Base-by-base conservation (phyloP, 371 early-diverging fungal genomes). In the Coemansia sp. region DNA sequence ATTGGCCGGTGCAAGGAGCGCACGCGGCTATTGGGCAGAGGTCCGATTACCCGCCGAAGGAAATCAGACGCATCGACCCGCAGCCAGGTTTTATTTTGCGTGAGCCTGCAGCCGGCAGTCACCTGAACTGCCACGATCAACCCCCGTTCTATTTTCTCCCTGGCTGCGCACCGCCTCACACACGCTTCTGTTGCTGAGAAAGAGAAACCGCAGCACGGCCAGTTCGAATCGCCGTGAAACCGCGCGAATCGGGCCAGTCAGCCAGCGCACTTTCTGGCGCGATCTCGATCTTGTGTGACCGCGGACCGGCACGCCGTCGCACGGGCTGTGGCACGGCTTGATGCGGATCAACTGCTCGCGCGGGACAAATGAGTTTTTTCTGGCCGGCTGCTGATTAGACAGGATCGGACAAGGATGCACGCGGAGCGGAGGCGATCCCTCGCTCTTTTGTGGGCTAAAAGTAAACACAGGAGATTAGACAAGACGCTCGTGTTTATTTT, bases 1-100 rank as follows among this genome's bases (percentile, higher is more conserved):
- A 52, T 52, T 52, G 52, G 52, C 52, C 52, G 52, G 52, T 35
- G 52, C n/a, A 52, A 52, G 52, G 52, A 52, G 34, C 52, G 35
- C n/a, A 8, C 7, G 45, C 20, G 8, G 8, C n/a, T 20, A 20
- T 20, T 45, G 20, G 16, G 8, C n/a, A 45, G 16, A 45, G 5
- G 3, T 16, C 35, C n/a, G 52, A 52, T 52, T 52, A 52, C 32
- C 52, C 20, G 35, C 30, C 32, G 10, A 31, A 50, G 52, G 35
- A 52, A 52, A 52, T 52, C 52, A 52, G 52, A 31, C 52, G n/a
- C 35, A 45, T 16, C 45, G 20, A 16, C 45, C 45, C 45, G 26
- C 45, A 45, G 45, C 20, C 45, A n/a, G n/a, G n/a, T n/a, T n/a
- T n/a, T n/a, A n/a, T n/a, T n/a, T n/a, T n/a, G 31, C 14, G 10